Base-by-base conservation (phyloP, 1,139 yeast species). In the Candida sanyaensis region DNA sequence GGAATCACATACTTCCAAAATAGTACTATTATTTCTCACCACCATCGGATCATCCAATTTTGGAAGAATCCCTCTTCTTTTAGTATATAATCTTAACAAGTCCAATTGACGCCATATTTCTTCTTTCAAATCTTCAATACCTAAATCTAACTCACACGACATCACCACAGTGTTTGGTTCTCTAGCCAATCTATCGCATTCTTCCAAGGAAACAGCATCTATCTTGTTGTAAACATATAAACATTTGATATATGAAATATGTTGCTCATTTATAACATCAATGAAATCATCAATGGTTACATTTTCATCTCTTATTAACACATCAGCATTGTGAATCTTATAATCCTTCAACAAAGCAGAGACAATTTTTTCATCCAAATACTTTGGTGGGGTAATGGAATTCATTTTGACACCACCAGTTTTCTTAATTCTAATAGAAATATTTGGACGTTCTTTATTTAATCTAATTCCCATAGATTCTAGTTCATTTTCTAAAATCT, bases 121-220 rank as follows among this genome's bases (percentile, higher is more conserved):
- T 52, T 90, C 96, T 55, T 89, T 84, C 51, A 92, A 84, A 59
- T 92, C 97, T 21, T 86, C 85, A 17, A 93, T 75, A 1, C 98
- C 98, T 44, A 93, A 75, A 49, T 84, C 91, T 73, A 87, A 71
- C 60, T 88, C 95, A 66, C 97, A 95, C 27, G 96, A 88, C 83
- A 92, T 90, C 40, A 92, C 98, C 48, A 86, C 91, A 0, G 98
- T 90, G 64, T 92, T 84, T 37, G 97, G 97, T 60, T 85, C 88
- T 57, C 96, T 79, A 1, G 98, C 98, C 50, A 93, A 75, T 46
- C 96, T 74, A 66, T 93, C 97, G 47, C 90, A 89, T 63, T 93
- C 99, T 65, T 93, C 99, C 49, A 93, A 73, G 1, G 97, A 89
- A 6, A 93, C 97, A 0, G 97, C 91, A 66, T 93, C 99, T 45